A percentile compares a stretch with the other conserved stretches of the same genome.
Conservation (phyloP, 2,329 filamentous ascomycete genomes). For the Daldinia sp. region DNA sequence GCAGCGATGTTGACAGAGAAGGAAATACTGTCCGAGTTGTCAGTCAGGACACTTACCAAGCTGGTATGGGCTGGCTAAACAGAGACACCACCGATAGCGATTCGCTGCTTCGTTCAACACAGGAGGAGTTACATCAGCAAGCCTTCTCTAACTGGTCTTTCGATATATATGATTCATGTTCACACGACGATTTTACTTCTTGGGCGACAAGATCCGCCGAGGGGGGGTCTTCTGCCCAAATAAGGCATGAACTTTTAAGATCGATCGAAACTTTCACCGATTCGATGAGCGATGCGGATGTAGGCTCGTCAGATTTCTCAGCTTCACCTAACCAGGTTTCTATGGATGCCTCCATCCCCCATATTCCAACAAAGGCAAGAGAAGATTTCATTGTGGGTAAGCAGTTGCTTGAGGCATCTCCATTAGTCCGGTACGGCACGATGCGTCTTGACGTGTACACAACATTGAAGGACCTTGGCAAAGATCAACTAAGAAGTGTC, state of each 20-base stretch:
- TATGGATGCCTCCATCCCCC: slow-evolving; percentile 71
- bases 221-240: slow-evolving; percentile 9
- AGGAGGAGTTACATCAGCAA: slow-evolving; percentile 71
- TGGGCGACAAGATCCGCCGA: slow-evolving; percentile 44
- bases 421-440: slow-evolving; percentile 45
- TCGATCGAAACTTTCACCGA: slow-evolving; percentile 64
- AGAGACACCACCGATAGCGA: slow-evolving; percentile 62
- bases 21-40: slow-evolving; percentile 78
- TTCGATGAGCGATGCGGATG: slow-evolving; percentile 71
- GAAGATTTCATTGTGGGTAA: slow-evolving; percentile 62
- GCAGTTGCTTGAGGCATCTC: slow-evolving; percentile 57
- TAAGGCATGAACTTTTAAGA: slow-evolving; percentile 52
- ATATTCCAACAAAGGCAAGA: slow-evolving; percentile 55
- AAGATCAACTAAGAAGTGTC: slow-evolving; percentile 28
- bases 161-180: slow-evolving; percentile 67
- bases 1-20: slow-evolving; percentile 71
- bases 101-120: slow-evolving; percentile 53
- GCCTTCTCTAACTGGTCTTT: slow-evolving; percentile 73
- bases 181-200: slow-evolving; percentile 49
- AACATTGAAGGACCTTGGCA: slow-evolving; percentile 47
- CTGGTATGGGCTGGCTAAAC: slow-evolving; percentile 79
- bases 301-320: slow-evolving; percentile 61
- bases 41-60: slow-evolving; percentile 79
- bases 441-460: slow-evolving; percentile 46
- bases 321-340: slow-evolving; percentile 51